Conservation (phyloP, 23 red algal genomes). For the Porphyridium purpureum region DNA sequence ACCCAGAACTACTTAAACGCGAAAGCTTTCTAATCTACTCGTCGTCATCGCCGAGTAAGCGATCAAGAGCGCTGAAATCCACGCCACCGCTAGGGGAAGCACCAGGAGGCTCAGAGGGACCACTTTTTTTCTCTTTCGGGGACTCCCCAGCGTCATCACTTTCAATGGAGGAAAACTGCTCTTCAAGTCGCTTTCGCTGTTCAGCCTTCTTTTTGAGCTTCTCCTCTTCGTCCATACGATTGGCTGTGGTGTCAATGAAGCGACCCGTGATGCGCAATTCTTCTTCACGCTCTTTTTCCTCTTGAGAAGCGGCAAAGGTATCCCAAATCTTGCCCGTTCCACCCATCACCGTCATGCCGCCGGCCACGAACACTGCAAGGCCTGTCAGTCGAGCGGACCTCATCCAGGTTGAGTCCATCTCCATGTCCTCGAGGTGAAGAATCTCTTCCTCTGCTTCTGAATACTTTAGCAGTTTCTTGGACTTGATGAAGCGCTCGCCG, state of each 20-base stretch:
- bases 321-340: slow-evolving; percentile 56
- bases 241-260: slow-evolving; percentile 57
- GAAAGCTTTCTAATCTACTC: too few species aligned
- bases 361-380: slow-evolving; percentile 15
- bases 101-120: too few species aligned
- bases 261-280: slow-evolving; percentile 58
- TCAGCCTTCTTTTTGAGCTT: slow-evolving; percentile 15
- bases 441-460: slow-evolving; percentile 56
- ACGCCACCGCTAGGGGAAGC: too few species aligned
- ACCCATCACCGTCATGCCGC: slow-evolving; percentile 32
- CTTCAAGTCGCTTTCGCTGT: too few species aligned
- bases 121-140: too few species aligned
- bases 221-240: slow-evolving; percentile 38
- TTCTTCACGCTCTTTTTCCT: slow-evolving; percentile 57
- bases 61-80: too few species aligned
- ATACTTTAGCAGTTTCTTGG: slow-evolving; percentile 23
- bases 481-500: slow-evolving; percentile 12
- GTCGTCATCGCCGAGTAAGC: too few species aligned
- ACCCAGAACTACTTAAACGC: too few species aligned
- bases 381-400: slow-evolving; percentile 14
- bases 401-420: slow-evolving; percentile 21
- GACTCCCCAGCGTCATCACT: too few species aligned
- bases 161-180: too few species aligned
- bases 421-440: slow-evolving; percentile 44
- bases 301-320: slow-evolving; percentile 56